phyloP scores from a whole-genome alignment of 1,284 basidiomycete genomes.

The Termitomyces sp. region DNA sequence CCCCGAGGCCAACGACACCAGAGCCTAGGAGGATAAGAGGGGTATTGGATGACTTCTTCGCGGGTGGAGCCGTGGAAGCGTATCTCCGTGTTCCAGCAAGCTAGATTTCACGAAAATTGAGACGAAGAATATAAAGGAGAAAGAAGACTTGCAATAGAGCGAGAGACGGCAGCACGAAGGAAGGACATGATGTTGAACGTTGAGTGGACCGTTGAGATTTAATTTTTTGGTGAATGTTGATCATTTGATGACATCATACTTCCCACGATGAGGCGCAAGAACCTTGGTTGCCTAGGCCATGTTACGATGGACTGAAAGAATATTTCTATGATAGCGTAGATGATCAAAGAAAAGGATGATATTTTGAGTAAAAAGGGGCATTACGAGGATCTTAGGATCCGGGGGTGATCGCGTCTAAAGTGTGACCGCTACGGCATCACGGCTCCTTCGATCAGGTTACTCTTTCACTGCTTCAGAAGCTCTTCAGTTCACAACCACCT shows the following conservation, averaged over 20 bases:
- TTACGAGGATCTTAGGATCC: background rate
- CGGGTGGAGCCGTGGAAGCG: slow-evolving; percentile 43
- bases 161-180: slow-evolving; percentile 36
- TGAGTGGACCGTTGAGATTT: background rate
- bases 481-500: slow-evolving; percentile 2
- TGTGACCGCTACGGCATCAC: slow-evolving; percentile 2
- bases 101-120: slow-evolving; percentile 19
- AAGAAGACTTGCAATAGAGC: slow-evolving; percentile 34
- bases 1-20: slow-evolving; percentile 45
- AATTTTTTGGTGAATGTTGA: background rate
- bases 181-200: slow-evolving; percentile 39
- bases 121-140: background rate
- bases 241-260: slow-evolving; percentile 9
- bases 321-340: background rate
- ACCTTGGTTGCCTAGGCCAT: background rate
- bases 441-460: background rate
- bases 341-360: background rate
- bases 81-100: slow-evolving; percentile 35
- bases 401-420: background rate
- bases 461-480: background rate
- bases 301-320: background rate
- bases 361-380: background rate
- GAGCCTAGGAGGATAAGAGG: slow-evolving; percentile 46
- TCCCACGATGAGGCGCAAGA: slow-evolving; percentile 7
- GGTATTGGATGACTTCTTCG: slow-evolving; percentile 45